Base-by-base conservation (phyloP, 1,139 yeast species). In the Taphrina wiesneri region DNA sequence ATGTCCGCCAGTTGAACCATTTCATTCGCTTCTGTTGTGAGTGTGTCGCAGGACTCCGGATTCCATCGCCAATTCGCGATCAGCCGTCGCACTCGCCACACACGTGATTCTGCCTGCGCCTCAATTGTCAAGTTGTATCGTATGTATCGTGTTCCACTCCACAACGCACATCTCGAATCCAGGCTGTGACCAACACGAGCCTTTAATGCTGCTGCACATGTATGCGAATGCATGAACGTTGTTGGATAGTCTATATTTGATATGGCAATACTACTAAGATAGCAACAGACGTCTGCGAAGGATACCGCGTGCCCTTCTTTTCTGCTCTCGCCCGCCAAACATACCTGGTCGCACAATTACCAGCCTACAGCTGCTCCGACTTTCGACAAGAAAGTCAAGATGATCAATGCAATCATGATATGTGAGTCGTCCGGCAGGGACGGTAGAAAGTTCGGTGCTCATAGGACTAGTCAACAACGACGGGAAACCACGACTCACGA, bases 381-480 rank as follows among this genome's bases (percentile, higher is more conserved):
- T 34, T 34, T n/a, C n/a, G n/a, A n/a, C n/a, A 32, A 4, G 15
- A 32, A 11, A 11, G 9, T 15, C 25, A 25, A n/a, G 11, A 90
- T 91, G 97, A 91, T 91, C 67, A 96, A 91, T 75, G 89, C 97
- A 5, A 96, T 90, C 43, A 79, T 91, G 67, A 90, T 91, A 74
- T 88, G 92, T 88, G 82, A 68, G 92, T 83, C 25, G 13, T 32
- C 47, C 19, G 39, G 32, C 28, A 32, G n/a, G n/a, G n/a, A n/a
- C n/a, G n/a, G 36, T 15, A 32, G 2, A 15, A 11, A 39, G 43
- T 2, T 15, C 2, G 5, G 17, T 23, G 30, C 59, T 64, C 46
- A n/a, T 41, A 62, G 32, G 34, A 32, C 26, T 46, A 86, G 95
- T 92, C 77, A 92, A 92, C 77, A 91, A 88, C 72, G 87, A 87